Conservation (phyloP, 176 grass and related monocot genomes). For the Phoenix roebelenii region DNA sequence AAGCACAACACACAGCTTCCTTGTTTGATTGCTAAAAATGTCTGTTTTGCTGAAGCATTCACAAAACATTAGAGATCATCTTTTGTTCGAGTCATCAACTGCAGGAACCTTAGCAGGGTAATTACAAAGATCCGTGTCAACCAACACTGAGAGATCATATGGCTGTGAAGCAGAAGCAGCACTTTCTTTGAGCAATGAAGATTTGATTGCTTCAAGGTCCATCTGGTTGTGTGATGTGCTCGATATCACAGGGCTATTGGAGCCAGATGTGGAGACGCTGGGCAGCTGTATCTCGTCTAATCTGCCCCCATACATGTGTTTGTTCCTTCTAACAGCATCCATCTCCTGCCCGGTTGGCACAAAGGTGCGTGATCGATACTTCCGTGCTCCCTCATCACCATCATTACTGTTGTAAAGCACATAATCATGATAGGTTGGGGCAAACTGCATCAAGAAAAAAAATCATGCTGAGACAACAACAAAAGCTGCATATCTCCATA, state of each 20-base stretch:
- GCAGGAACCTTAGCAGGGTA: conserved; percentile 44
- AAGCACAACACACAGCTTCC: neutral
- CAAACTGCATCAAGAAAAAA: conserved; percentile 33
- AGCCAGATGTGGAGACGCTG: conserved; percentile 15
- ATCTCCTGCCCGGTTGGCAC: conserved; percentile 53
- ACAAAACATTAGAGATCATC: conserved; percentile 29
- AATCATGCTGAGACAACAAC: too few relatives aligned
- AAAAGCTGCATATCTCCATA: too few relatives aligned
- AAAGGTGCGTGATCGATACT: conserved; percentile 58
- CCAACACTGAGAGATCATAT: conserved; percentile 55
- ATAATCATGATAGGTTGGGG: conserved; percentile 91
- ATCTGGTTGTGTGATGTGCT: conserved; percentile 11
- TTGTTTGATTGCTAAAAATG: neutral
- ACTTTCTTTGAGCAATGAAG: conserved; percentile 63
- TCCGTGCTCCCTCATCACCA: conserved; percentile 37
- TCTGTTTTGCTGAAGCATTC: neutral
- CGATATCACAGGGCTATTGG: conserved; percentile 4
- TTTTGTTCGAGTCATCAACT: conserved; percentile 38
- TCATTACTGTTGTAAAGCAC: conserved; percentile 77
- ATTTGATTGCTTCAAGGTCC: conserved; percentile 74
- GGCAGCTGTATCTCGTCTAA: conserved; percentile 27
- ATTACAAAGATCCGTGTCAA: conserved; percentile 38
- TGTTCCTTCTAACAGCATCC: conserved; percentile 45
- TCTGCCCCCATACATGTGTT: conserved; percentile 10
- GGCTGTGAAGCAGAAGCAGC: conserved; percentile 44